These are phyloP conservation scores for Picochlorum sp. DNA, from an alignment of 139 green algal genomes.

Conservation along the genomic window DNA sequence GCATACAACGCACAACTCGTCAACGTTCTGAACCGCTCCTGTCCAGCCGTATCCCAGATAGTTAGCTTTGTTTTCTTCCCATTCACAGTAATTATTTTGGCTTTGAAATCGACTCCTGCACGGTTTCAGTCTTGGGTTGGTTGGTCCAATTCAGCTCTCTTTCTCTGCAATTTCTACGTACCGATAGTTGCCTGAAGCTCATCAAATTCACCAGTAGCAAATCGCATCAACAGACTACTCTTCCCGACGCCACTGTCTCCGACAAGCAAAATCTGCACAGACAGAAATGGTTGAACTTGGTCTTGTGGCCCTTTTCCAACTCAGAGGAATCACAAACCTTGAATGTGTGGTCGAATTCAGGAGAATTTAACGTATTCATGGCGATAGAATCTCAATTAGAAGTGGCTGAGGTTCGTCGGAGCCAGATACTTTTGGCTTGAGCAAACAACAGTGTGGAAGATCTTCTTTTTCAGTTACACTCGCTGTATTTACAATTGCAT, in stretches of 20 bases:
- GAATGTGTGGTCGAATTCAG: slow-evolving; percentile 52
- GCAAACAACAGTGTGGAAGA: no score
- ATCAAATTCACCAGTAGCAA: slow-evolving; percentile 76
- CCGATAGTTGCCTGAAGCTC: slow-evolving; percentile 78
- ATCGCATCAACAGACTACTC: slow-evolving; percentile 77
- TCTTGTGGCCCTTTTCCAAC: not conserved
- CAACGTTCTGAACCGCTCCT: slow-evolving; percentile 93
- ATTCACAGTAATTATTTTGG: slow-evolving; percentile 77
- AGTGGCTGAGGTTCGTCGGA: not conserved
- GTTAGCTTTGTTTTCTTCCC: slow-evolving; percentile 83
- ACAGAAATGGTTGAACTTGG: not conserved
- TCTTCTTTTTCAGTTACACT: no score
- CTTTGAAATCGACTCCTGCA: slow-evolving; percentile 91
- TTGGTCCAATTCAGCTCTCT: not conserved
- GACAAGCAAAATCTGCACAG: slow-evolving; percentile 72
- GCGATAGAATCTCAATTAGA: not conserved
- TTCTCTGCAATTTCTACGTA: slow-evolving; percentile 2
- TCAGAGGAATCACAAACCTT: slow-evolving; percentile 40
- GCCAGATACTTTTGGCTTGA: no score
- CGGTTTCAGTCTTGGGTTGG: not conserved
- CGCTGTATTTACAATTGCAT: no score
- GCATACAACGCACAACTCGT: slow-evolving; percentile 58
- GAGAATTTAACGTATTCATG: not conserved
- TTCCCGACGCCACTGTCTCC: slow-evolving; percentile 89
- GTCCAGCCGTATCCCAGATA: slow-evolving; percentile 84